Base-by-base conservation (phyloP, 805 yeast genomes). In the Starmerella roubikii region DNA sequence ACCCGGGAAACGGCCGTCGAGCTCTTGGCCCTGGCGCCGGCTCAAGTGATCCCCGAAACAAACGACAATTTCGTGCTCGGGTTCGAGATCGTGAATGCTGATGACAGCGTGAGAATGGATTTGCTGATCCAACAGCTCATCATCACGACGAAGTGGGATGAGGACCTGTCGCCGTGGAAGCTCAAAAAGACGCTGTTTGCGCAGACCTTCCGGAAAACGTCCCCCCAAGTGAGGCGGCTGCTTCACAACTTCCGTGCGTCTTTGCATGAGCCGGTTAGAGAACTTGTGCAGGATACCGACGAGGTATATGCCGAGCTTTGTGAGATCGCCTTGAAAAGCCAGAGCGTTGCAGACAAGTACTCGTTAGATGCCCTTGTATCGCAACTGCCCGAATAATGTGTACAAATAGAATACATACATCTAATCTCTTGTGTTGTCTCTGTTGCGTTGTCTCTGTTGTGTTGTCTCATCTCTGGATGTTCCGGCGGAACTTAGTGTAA, bases 401-500 rank as follows among this genome's bases (percentile, higher is more conserved):
- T n/a, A n/a, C n/a, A n/a, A 7, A 4, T 35, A 26, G 19, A 39
- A 42, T 13, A 12, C 11, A 33, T 7, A 9, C 7, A 18, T 15
- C 16, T 7, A 28, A 16, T n/a, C n/a, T n/a, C n/a, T n/a, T n/a
- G n/a, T n/a, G n/a, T n/a, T n/a, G n/a, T n/a, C 25, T 11, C 25
- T 23, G 25, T 23, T 23, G 11, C 10, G 25, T 23, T 23, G 10
- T 23, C 25, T 23, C 10, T 23, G 25, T 23, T 23, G 10, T 8
- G 10, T 23, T 23, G 26, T 23, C 12, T 26, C 15, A 29, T 29
- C 55, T 51, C 35, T 62, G 66, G 1, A 76, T 66, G 48, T 73
- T 75, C 32, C 76, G 60, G 38, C 85, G 59, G 4, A 69, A 66
- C 46, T 66, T 73, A 72, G 78, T 72, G 4, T 69, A 67, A 13